Percentiles rank a stretch among this genome's conserved stretches.
Evolutionary conservation across 192 early-diverging fungal genomes (phyloP).

Genomic region (Rhizophlyctis rosea): DNA sequence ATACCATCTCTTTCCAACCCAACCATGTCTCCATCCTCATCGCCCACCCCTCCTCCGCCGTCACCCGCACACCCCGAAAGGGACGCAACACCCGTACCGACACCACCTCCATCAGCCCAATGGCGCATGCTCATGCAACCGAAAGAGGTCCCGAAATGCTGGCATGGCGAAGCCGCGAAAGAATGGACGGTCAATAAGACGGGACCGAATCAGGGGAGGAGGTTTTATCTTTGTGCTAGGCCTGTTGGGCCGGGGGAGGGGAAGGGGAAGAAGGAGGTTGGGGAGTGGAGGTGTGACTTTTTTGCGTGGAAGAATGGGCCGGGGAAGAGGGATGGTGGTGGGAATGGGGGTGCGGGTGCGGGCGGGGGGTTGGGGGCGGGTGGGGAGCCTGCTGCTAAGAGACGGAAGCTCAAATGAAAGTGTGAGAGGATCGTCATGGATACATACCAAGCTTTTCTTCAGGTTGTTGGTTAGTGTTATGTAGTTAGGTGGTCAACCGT

Average conservation of each 20-base stretch:
- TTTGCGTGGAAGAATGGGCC: slow-evolving; percentile 42
- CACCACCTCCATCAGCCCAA: slow-evolving; percentile 33
- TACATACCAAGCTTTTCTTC: too few species aligned
- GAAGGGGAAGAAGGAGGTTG: slow-evolving; percentile 24
- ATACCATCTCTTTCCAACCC: slow-evolving; percentile 3
- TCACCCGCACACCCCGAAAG: not conserved
- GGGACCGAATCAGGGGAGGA: slow-evolving; percentile 65
- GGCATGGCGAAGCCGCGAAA: slow-evolving; percentile 62
- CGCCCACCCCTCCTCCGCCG: slow-evolving; percentile 6
- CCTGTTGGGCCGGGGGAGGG: slow-evolving; percentile 34
- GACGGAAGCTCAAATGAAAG: too few species aligned
- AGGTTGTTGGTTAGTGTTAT: too few species aligned
- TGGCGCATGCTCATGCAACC: slow-evolving; percentile 61
- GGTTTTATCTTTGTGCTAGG: slow-evolving; percentile 65
- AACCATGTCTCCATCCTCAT: too few species aligned
- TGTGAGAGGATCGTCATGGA: too few species aligned
- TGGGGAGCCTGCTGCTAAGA: too few species aligned
- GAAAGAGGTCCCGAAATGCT: slow-evolving; percentile 53
- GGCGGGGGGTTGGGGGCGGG: too few species aligned
- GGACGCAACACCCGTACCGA: slow-evolving; percentile 2
- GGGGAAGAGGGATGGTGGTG: too few species aligned
- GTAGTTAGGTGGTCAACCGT: too few species aligned
- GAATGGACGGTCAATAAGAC: slow-evolving; percentile 65
- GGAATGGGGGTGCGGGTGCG: too few species aligned
- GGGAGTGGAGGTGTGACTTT: slow-evolving; percentile 41